phyloP scores from a whole-genome alignment of 768 basidiomycete species.

The Agaricus subrufescens region DNA sequence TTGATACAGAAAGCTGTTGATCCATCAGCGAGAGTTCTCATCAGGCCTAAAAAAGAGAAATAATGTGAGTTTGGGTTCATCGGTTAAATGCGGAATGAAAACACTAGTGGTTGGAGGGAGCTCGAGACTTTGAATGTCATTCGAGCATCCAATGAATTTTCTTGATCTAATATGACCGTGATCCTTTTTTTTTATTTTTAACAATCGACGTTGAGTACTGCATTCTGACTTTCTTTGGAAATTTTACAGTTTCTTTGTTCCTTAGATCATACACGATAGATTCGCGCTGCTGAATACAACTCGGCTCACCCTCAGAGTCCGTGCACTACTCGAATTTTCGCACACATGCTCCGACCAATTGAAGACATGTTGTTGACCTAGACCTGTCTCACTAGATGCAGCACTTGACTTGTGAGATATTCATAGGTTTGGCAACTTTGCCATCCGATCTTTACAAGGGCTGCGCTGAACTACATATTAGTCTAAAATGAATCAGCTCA shows the following conservation, averaged over 20 bases:
- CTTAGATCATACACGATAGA: background rate
- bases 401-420: no score
- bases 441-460: no score
- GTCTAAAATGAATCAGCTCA: no score
- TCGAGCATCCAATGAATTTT: conserved; percentile 54
- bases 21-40: conserved; percentile 1
- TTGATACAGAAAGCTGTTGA: conserved; percentile 1
- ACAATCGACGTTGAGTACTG: background rate
- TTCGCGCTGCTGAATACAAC: background rate
- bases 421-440: no score
- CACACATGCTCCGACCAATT: no score
- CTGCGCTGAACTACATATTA: no score
- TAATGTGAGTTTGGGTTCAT: conserved; percentile 20
- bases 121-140: conserved; percentile 26
- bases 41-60: background rate
- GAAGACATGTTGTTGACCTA: no score
- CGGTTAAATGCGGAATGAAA: conserved; percentile 47
- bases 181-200: background rate
- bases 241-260: background rate
- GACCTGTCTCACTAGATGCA: no score
- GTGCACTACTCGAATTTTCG: no score
- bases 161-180: conserved; percentile 93
- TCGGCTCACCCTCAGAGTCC: background rate
- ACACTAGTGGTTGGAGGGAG: conserved; percentile 77
- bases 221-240: background rate